A percentile compares a stretch with the other conserved stretches of the same genome.
Evolutionary conservation across 257 asterid genomes (phyloP).

Genomic region (Capsicum pubescens): DNA sequence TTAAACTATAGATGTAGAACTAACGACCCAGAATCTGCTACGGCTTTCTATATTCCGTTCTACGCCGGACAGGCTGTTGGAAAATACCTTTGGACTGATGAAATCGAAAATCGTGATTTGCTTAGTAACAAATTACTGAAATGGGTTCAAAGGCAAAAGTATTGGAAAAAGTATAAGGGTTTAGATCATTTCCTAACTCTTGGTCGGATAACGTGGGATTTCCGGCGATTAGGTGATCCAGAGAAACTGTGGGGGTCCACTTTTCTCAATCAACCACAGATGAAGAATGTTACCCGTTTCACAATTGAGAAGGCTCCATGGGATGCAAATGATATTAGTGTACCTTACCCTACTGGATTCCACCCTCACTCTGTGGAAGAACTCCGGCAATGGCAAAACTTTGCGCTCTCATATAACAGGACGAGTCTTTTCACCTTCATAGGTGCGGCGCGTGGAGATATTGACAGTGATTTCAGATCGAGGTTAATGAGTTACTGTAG

Average conservation of each 20-base stretch:
- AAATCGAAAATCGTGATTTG: constrained; percentile 57
- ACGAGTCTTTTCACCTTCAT: constrained; percentile 58
- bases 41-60: constrained; percentile 91
- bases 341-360: constrained; percentile 93
- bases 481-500: constrained; percentile 50
- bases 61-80: constrained; percentile 84
- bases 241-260: constrained; percentile 76
- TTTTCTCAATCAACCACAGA: constrained; percentile 66
- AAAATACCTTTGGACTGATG: constrained; percentile 60
- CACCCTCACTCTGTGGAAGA: constrained; percentile 66
- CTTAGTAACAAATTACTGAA: constrained; percentile 62
- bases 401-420: constrained; percentile 50
- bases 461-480: constrained; percentile 56
- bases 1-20: constrained; percentile 74
- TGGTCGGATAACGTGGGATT: constrained; percentile 83
- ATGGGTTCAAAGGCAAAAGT: constrained; percentile 61
- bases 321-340: constrained; percentile 68
- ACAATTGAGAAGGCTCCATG: constrained; percentile 74
- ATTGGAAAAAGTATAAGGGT: constrained; percentile 68
- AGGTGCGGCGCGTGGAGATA: constrained; percentile 52
- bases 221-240: constrained; percentile 66
- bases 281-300: constrained; percentile 64
- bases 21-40: constrained; percentile 65
- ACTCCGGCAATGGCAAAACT: constrained; percentile 61
- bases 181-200: constrained; percentile 79